Base-by-base conservation (phyloP, 2,329 filamentous ascomycete species). In the Penicillium sp. region DNA sequence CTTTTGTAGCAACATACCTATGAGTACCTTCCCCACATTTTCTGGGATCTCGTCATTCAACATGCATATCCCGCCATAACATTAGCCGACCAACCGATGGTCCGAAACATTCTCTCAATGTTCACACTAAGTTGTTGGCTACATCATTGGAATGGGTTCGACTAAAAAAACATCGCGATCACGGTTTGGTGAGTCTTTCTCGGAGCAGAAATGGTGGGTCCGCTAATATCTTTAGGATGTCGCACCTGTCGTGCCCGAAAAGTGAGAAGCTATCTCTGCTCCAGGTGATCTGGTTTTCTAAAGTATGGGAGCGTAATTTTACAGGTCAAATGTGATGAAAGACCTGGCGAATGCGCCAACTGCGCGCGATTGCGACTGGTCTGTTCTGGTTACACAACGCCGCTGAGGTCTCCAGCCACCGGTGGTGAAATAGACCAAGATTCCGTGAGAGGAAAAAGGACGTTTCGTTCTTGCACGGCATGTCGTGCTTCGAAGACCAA, bases 261-360 rank as follows among this genome's bases (percentile, higher is more conserved):
- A 55, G 62, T 64, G 37, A 60, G 61, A 55, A 19, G 6, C 2
- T 6, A 33, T 19, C 31, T 4, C 12, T 35, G 11, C 8, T 16
- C 26, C 8, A 22, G 7, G 9, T 36, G 36, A 25, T n/a, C 11
- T 4, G n/a, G 10, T 17, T 9, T 14, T 51, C 54, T 54, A 22
- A 55, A n/a, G 7, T 16, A 28, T 28, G 16, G 4, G 25, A 19
- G 33, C 16, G 6, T 5, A 19, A 31, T 19, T 22, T 11, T 11
- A 42, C 31, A 64, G 62, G 62, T 64, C 36, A 64, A 64, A 42
- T 64, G 62, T 33, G 62, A 64, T 19, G 61, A 63, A 45, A 50
- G 28, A 2, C 61, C 62, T 4, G 62, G 57, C 9, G 55, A 58
- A 42, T 64, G 62, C 43, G 59, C 57, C 19, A 64, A 64, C 17